These are phyloP conservation scores for Wickerhamiella spandovensis DNA, from an alignment of 805 yeast genomes.

Conservation along the genomic window DNA sequence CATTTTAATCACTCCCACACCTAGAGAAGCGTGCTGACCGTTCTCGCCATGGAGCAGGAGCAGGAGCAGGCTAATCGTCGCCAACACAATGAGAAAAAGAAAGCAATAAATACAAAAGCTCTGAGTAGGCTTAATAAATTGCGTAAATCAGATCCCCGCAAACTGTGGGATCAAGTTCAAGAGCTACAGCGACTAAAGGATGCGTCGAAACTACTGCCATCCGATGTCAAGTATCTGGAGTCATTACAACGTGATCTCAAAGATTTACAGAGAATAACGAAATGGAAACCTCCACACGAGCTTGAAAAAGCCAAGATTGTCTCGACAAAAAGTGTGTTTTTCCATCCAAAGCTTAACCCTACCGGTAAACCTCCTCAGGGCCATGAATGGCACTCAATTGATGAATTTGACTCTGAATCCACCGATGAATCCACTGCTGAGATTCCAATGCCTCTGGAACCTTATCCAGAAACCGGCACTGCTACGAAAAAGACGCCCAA, in stretches of 20 bases:
- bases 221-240: background rate
- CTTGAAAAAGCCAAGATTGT: background rate
- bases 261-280: background rate
- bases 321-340: background rate
- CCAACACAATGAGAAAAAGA: background rate
- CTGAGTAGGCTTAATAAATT: background rate
- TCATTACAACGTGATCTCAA: background rate
- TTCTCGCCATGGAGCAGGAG: no score
- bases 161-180: background rate
- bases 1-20: no score
- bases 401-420: background rate
- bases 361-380: background rate
- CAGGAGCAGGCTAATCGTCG: background rate
- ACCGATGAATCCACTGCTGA: background rate
- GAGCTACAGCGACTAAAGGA: background rate
- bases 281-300: background rate
- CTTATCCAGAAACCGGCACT: no score
- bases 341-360: background rate
- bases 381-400: background rate
- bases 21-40: no score
- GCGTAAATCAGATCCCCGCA: background rate
- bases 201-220: background rate
- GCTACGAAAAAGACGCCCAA: background rate
- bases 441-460: background rate
- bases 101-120: background rate